These are phyloP conservation scores for Ceratobasidium sp. DNA, from an alignment of 1,284 basidiomycete species.

Conservation along the genomic window DNA sequence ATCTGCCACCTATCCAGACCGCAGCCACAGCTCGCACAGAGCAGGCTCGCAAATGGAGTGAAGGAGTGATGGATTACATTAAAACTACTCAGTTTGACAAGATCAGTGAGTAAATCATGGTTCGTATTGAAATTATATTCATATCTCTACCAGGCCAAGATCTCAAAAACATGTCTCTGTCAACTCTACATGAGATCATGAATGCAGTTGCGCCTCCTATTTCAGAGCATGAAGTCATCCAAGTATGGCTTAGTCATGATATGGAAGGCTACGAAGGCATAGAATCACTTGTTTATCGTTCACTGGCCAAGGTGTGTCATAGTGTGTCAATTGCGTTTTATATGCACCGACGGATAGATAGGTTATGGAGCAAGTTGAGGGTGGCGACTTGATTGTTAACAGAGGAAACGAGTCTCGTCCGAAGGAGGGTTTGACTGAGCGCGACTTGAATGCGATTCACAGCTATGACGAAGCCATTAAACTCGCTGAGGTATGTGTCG, in stretches of 20 bases:
- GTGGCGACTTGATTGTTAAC: conserved; percentile 89
- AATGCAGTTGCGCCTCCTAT: conserved; percentile 98
- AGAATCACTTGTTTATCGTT: conserved; percentile 92
- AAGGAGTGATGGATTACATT: conserved; percentile 61
- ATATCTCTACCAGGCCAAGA: conserved; percentile 70
- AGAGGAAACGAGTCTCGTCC: conserved; percentile 77
- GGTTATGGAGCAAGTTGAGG: conserved; percentile 94
- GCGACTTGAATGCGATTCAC: conserved; percentile 84
- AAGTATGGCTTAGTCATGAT: conserved; percentile 94
- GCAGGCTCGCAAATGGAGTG: conserved; percentile 79
- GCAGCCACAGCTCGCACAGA: conserved; percentile 57
- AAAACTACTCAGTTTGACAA: conserved; percentile 85
- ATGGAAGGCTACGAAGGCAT: conserved; percentile 97
- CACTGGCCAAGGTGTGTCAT: conserved; percentile 71
- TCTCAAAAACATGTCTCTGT: conserved; percentile 83
- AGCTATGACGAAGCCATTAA: conserved; percentile 85
- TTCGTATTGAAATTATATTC: conserved; percentile 8
- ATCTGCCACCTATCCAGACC: conserved; percentile 64
- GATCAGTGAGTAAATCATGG: conserved; percentile 58
- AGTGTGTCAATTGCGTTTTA: not conserved
- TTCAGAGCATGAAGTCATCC: conserved; percentile 95
- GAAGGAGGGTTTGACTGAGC: conserved; percentile 57
- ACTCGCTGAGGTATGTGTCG: conserved; percentile 68
- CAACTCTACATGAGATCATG: conserved; percentile 83
- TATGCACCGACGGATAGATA: conserved; percentile 47